A percentile compares a stretch with the other conserved stretches of the same genome.
Evolutionary conservation across 1,284 basidiomycete genomes (phyloP).

Genomic region (Ganoderma sinense): DNA sequence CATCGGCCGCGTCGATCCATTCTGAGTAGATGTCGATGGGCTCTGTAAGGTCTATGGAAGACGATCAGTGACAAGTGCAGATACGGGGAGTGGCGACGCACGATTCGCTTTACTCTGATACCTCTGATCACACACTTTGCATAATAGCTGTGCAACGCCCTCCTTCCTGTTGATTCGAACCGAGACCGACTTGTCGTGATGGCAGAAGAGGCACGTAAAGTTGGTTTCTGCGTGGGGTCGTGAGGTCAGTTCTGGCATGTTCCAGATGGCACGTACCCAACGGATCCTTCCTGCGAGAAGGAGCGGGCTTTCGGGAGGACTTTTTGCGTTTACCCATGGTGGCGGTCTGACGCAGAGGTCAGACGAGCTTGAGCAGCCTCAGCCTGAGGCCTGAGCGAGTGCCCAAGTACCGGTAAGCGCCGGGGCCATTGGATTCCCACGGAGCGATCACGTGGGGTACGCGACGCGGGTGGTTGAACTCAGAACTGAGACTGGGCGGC

Average conservation of each 20-base stretch:
- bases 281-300: conserved; percentile 67
- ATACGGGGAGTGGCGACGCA: conserved; percentile 50
- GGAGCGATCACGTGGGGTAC: conserved; percentile 37
- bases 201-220: conserved; percentile 90
- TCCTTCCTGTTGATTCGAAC: conserved; percentile 88
- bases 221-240: conserved; percentile 62
- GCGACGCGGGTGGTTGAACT: conserved; percentile 33
- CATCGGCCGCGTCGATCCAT: conserved; percentile 92
- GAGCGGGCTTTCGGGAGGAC: conserved; percentile 74
- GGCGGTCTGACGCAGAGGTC: conserved; percentile 4
- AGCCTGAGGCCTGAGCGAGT: background rate
- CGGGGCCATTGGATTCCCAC: conserved; percentile 21
- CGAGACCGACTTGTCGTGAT: conserved; percentile 89
- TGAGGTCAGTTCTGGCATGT: background rate
- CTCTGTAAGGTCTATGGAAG: conserved; percentile 75
- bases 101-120: conserved; percentile 88
- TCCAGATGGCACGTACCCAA: conserved; percentile 60
- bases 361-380: background rate
- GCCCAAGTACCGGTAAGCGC: background rate
- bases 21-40: conserved; percentile 92
- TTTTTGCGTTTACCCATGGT: conserved; percentile 88
- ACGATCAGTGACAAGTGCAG: conserved; percentile 18
- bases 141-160: conserved; percentile 77
- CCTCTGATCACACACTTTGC: conserved; percentile 82
- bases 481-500: too few relatives aligned